Conservation (phyloP, 2,329 filamentous ascomycete genomes). For the Penicillium crustosum region DNA sequence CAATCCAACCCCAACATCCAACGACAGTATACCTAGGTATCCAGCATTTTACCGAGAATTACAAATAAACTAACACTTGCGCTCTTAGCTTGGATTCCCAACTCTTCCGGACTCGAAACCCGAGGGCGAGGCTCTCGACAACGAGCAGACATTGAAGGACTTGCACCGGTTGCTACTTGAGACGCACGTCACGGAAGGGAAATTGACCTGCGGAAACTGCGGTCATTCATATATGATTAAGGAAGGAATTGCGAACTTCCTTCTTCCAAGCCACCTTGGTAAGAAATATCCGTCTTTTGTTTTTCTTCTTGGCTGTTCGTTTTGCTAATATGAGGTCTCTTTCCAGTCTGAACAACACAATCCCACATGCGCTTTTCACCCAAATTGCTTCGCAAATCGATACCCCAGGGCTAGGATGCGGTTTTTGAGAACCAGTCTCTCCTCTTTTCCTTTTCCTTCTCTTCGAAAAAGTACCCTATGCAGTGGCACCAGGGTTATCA, state of each 20-base stretch:
- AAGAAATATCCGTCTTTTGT: slow-evolving; percentile 2
- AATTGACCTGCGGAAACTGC: slow-evolving; percentile 85
- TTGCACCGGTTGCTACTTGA: slow-evolving; percentile 81
- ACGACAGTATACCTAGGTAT: background rate
- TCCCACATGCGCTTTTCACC: slow-evolving; percentile 1
- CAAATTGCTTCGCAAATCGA: slow-evolving; percentile 5
- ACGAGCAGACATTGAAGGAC: slow-evolving; percentile 72
- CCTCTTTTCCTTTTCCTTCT: background rate
- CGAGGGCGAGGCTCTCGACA: slow-evolving; percentile 59
- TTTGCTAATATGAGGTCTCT: slow-evolving; percentile 1
- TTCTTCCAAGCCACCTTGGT: slow-evolving; percentile 86
- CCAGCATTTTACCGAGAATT: background rate
- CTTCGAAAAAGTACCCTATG: background rate
- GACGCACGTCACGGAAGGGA: slow-evolving; percentile 85
- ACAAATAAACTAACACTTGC: background rate
- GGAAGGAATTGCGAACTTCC: slow-evolving; percentile 94
- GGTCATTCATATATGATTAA: slow-evolving; percentile 92
- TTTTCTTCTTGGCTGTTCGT: background rate
- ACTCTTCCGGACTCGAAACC: slow-evolving; percentile 66
- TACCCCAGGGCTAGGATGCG: slow-evolving; percentile 6
- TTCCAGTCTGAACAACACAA: slow-evolving; percentile 4
- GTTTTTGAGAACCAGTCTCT: background rate
- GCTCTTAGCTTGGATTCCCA: slow-evolving; percentile 71
- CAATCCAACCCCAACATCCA: background rate
- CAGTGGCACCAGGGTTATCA: background rate